These are phyloP conservation scores for Pichia gijzeniarum DNA, from an alignment of 805 yeast genomes.

Conservation along the genomic window DNA sequence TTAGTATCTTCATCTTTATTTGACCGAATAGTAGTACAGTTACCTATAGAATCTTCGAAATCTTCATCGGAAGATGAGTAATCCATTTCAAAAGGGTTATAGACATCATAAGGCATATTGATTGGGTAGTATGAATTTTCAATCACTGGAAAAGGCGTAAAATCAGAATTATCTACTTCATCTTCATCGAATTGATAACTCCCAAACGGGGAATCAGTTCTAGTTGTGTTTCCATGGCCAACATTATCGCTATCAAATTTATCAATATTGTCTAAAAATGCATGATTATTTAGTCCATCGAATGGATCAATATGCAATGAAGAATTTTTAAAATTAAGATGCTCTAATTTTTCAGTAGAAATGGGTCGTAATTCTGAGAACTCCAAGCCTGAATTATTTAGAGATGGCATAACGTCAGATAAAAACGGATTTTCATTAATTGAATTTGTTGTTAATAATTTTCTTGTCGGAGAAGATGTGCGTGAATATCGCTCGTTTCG, in stretches of 20 bases:
- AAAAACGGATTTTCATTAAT: constrained; percentile 5
- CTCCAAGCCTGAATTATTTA: background rate
- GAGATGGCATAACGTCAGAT: background rate
- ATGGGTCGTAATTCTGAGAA: constrained; percentile 2
- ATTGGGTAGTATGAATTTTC: constrained; percentile 30
- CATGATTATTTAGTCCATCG: no score
- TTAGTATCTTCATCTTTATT: constrained; percentile 10
- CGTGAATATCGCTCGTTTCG: constrained; percentile 9
- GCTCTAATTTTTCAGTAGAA: background rate
- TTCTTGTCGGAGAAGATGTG: constrained; percentile 20
- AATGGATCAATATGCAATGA: no score
- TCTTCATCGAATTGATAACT: constrained; percentile 24
- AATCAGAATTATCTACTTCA: constrained; percentile 21
- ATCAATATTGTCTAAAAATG: no score
- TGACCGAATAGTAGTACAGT: background rate
- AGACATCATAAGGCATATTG: constrained; percentile 24
- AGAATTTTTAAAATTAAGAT: no score
- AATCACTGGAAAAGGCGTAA: constrained; percentile 31
- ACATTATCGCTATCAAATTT: background rate
- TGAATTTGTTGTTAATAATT: background rate
- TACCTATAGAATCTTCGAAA: constrained; percentile 4
- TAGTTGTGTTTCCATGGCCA: no score
- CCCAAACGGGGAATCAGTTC: constrained; percentile 18
- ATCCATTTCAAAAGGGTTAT: constrained; percentile 28
- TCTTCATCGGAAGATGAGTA: constrained; percentile 19